Conservation (phyloP, 257 asterid genomes). For the Mitragyna speciosa region DNA sequence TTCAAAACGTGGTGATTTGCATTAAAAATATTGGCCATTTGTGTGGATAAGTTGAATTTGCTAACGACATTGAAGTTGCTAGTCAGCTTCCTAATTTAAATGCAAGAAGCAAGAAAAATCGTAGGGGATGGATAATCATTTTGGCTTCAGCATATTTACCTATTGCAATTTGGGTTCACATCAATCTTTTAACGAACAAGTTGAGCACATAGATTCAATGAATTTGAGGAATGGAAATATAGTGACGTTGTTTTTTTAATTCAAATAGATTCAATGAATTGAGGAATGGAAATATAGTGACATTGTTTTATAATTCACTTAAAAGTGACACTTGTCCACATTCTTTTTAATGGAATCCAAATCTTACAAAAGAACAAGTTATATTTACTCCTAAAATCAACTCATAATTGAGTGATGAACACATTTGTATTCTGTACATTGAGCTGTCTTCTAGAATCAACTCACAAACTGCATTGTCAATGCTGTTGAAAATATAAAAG, state of each 20-base stretch:
- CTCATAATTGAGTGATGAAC: not conserved
- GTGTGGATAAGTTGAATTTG: not conserved
- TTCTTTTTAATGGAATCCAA: not conserved
- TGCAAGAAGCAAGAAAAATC: not conserved
- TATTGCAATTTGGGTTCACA: not conserved
- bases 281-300: not conserved
- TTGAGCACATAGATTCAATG: not conserved
- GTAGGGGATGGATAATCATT: not conserved
- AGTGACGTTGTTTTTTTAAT: not conserved
- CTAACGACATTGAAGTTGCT: not conserved
- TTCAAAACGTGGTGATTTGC: not conserved
- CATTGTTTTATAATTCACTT: not conserved
- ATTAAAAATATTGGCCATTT: not conserved
- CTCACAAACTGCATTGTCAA: too few relatives aligned
- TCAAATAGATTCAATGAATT: slow-evolving; percentile 9
- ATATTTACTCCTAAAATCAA: not conserved
- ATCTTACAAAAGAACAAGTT: not conserved
- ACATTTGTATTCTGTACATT: too few relatives aligned
- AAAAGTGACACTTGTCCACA: not conserved
- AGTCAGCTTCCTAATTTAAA: not conserved
- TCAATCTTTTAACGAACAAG: not conserved
- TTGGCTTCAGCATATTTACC: not conserved
- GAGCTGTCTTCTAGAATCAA: too few relatives aligned
- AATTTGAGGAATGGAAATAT: not conserved
- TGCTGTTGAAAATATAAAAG: too few relatives aligned